Base-by-base conservation (phyloP, 345 rosid species). In the Angophora floribunda region DNA sequence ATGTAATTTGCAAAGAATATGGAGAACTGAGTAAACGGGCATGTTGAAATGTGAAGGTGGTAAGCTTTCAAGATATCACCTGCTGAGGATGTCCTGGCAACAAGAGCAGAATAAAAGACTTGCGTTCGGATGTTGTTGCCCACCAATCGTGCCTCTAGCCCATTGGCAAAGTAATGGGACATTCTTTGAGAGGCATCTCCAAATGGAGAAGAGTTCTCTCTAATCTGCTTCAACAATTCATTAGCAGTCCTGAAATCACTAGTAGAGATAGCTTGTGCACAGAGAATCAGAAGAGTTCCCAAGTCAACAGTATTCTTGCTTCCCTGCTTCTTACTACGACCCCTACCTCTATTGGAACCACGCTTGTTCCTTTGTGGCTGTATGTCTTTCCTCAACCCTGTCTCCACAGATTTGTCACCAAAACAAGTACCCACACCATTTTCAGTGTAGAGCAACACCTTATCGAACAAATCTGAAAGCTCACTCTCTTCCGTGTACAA, bases 101-200 rank as follows among this genome's bases (percentile, higher is more conserved):
- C 7, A 94, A 87, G 30, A 91, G 50, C 13, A 92, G 78, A 7
- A 91, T 84, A 86, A 65, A 85, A 87, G 93, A 85, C 65, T 86
- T 65, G 89, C 91, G 89, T 89, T 89, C 50, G 89, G 21, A 90
- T 53, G 21, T 93, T 95, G 12, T 89, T 90, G 45, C 96, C 96
- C 53, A 88, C 92, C 89, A 97, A 88, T 53, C 99, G 98, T 6
- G 95, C 96, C 91, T 97, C 96, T 9, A 97, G 98, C 78, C 95
- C 98, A 89, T 94, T 93, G 41, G 95, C 98, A 32, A 97, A 97
- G 94, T 89, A 94, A 93, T 96, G 93, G 85, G 99, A 97, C 87
- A 97, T 59, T 86, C 99, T 95, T 90, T 97, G 96, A 85, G 95
- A 90, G 7, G 94, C 95, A 90, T 96, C 98, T 50, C 99, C 99